Base-by-base conservation (phyloP, 352 stramenopile species). In the Globisporangium irregulare region DNA sequence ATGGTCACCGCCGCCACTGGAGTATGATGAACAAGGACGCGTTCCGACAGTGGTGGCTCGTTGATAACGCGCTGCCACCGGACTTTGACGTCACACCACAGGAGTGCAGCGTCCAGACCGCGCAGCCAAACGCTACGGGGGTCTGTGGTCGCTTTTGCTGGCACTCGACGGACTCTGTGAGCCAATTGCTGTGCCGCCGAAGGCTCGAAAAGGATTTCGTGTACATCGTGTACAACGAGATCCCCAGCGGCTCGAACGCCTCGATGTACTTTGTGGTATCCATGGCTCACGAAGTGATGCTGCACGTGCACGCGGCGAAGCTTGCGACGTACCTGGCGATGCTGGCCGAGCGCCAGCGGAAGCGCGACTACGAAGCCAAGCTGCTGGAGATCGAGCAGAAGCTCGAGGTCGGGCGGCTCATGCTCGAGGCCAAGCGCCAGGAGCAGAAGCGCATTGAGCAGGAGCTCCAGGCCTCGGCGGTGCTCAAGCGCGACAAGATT, bases 101-200 rank as follows among this genome's bases (percentile, higher is more conserved):
- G n/a, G 68, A 71, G 32, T 88, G 79, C 59, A 86, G 73, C 32
- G 73, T 92, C 8, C 74, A 75, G 29, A 72, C 73, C 3, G 86
- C 84, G 2, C 79, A 87, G 22, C 66, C 78, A 0, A 94, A 94
- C 51, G 68, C 73, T 6, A 72, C 81, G 9, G 79, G 84, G 4
- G 73, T 92, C 2, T 81, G 80, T 24, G 82, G 84, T 12, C 82
- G 86, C 15, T 89, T 86, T 51, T 85, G 73, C 50, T 94, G 86
- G 86, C 84, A 94, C 57, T 73, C 78, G 0, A 70, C 81, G 2
- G 78, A 85, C 18, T 58, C 68, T 0, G 62, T 78, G 1, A 64
- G 69, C 32, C 56, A 65, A 0, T 62, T 76, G 5, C 64, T 94
- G 27, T 80, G 75, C 67, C 80, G 81, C 1, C 60, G 55, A 43